phyloP scores from a whole-genome alignment of 306 rosid genomes.

The Cucurbita moschata region DNA sequence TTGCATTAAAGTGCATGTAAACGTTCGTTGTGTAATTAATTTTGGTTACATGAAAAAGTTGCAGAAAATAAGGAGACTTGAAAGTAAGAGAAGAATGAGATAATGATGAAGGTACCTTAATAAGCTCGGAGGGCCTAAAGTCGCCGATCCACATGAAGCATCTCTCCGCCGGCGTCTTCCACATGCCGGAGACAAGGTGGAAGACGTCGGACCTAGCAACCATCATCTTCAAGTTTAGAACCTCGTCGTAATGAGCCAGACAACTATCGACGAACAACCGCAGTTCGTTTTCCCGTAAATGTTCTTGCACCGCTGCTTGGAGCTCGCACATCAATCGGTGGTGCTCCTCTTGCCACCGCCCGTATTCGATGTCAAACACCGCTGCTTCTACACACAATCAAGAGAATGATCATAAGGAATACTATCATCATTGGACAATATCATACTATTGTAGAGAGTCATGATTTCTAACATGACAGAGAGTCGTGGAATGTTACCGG shows the following conservation, averaged over 20 bases:
- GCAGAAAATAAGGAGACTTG: neutral
- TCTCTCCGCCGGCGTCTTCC: constrained; percentile 92
- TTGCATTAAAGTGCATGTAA: neutral
- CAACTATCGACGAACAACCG: constrained; percentile 56
- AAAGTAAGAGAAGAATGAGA: neutral
- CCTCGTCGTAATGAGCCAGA: constrained; percentile 59
- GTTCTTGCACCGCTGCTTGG: constrained; percentile 80
- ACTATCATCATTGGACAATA: no score
- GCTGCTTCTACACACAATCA: constrained; percentile 34
- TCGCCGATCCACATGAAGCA: constrained; percentile 98
- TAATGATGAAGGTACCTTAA: constrained; percentile 39
- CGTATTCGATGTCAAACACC: constrained; percentile 69
- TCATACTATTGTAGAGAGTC: no score
- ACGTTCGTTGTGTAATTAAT: neutral
- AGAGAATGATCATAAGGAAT: no score
- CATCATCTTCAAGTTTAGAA: constrained; percentile 51
- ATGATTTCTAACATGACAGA: no score
- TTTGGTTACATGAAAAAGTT: neutral
- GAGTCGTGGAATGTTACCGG: constrained; percentile 28
- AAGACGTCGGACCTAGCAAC: constrained; percentile 65
- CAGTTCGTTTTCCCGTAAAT: constrained; percentile 62
- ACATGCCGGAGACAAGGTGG: constrained; percentile 76
- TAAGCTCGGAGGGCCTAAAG: constrained; percentile 76
- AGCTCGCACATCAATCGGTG: constrained; percentile 67
- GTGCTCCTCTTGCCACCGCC: constrained; percentile 79